These are phyloP conservation scores for Lipomyces mesembrius DNA, from an alignment of 805 yeast genomes.

Conservation along the genomic window DNA sequence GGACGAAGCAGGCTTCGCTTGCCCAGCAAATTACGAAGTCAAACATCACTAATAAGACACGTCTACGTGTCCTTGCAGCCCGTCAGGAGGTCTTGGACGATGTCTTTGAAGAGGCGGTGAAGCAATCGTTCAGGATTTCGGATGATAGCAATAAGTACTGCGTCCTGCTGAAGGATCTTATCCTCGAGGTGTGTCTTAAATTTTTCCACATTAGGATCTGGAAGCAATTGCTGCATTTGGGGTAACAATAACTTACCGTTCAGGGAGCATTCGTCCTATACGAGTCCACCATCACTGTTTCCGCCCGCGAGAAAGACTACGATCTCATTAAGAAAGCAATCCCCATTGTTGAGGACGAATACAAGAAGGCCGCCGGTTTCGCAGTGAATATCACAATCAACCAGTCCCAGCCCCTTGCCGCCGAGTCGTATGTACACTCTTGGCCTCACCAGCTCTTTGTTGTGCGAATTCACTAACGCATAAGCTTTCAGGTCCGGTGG, in stretches of 20 bases:
- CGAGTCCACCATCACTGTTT: slow-evolving; percentile 69
- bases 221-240: not conserved
- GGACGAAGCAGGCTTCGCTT: slow-evolving; percentile 86
- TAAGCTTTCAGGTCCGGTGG: slow-evolving; percentile 70
- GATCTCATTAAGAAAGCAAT: slow-evolving; percentile 64
- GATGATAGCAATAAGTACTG: slow-evolving; percentile 64
- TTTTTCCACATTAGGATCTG: not conserved
- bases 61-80: slow-evolving; percentile 85
- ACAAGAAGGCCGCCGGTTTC: slow-evolving; percentile 64
- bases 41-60: slow-evolving; percentile 91
- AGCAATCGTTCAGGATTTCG: slow-evolving; percentile 62
- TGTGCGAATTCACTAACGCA: not conserved
- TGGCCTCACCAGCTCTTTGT: not conserved
- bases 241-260: not conserved
- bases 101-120: slow-evolving; percentile 72
- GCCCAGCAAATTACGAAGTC: slow-evolving; percentile 96
- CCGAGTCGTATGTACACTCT: slow-evolving; percentile 49
- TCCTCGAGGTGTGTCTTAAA: slow-evolving; percentile 59
- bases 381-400: slow-evolving; percentile 61
- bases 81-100: slow-evolving; percentile 79
- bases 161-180: slow-evolving; percentile 71
- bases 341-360: slow-evolving; percentile 64
- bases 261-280: slow-evolving; percentile 64
- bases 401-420: slow-evolving; percentile 61
- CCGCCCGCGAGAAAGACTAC: slow-evolving; percentile 69